phyloP scores from a whole-genome alignment of 1,284 basidiomycete genomes.

The Spongiforma sp. region DNA sequence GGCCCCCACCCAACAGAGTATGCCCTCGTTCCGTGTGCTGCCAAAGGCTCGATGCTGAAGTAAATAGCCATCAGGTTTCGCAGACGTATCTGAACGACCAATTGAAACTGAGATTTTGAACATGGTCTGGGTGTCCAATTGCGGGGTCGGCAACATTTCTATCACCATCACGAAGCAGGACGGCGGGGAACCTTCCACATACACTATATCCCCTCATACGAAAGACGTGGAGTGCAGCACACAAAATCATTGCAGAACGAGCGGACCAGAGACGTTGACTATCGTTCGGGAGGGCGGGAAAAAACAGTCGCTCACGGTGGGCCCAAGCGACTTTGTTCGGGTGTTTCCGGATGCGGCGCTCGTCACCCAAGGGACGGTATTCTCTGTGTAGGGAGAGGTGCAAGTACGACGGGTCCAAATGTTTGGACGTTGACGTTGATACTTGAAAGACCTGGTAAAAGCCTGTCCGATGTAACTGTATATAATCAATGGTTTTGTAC shows the following conservation, averaged over 20 bases:
- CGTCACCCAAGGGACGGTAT: slow-evolving; percentile 2
- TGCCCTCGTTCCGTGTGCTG: too few relatives aligned
- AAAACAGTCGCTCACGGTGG: not conserved
- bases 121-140: slow-evolving; percentile 7
- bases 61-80: too few relatives aligned
- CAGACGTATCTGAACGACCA: too few relatives aligned
- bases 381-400: not conserved
- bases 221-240: not conserved
- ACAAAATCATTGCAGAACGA: not conserved
- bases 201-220: not conserved
- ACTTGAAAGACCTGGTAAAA: too few relatives aligned
- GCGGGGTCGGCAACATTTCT: not conserved
- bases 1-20: too few relatives aligned
- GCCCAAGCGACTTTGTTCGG: slow-evolving; percentile 1
- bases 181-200: not conserved
- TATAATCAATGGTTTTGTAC: too few relatives aligned
- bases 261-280: not conserved
- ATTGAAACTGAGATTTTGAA: too few relatives aligned
- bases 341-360: slow-evolving; percentile 1
- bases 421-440: too few relatives aligned
- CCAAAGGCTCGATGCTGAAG: too few relatives aligned
- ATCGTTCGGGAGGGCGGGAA: slow-evolving; percentile 1
- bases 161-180: not conserved
- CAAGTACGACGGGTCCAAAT: too few relatives aligned
- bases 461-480: too few relatives aligned